These are phyloP conservation scores for Phytophthora fragariaefolia DNA, from an alignment of 352 stramenopile species.

Conservation along the genomic window DNA sequence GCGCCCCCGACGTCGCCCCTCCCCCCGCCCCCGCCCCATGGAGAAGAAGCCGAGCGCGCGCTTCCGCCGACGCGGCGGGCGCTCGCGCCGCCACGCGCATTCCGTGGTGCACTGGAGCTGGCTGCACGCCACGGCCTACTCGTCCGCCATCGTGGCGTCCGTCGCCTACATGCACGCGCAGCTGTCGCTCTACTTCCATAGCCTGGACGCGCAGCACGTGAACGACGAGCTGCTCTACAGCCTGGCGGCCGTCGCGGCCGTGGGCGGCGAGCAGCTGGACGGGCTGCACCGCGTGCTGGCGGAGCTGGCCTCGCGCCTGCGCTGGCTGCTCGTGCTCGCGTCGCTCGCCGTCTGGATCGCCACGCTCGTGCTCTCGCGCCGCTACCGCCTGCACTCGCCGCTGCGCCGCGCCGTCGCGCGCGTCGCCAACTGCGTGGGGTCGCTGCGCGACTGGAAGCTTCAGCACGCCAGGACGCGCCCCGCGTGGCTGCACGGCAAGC, in stretches of 20 bases:
- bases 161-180: slow-evolving; percentile 74
- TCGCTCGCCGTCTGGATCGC: slow-evolving; percentile 52
- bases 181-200: slow-evolving; percentile 53
- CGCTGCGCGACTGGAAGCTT: slow-evolving; percentile 27
- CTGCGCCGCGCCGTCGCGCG: slow-evolving; percentile 42
- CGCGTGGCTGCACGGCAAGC: slow-evolving; percentile 15
- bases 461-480: slow-evolving; percentile 14
- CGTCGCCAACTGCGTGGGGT: slow-evolving; percentile 28
- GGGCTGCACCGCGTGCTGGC: slow-evolving; percentile 40
- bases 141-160: slow-evolving; percentile 68
- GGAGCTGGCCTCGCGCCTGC: slow-evolving; percentile 43
- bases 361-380: slow-evolving; percentile 53
- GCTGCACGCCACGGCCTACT: slow-evolving; percentile 75
- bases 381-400: slow-evolving; percentile 56
- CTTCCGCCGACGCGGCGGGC: slow-evolving; percentile 11
- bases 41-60: slow-evolving; percentile 20
- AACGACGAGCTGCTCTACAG: slow-evolving; percentile 49
- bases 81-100: slow-evolving; percentile 31
- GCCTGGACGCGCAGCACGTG: slow-evolving; percentile 36
- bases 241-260: slow-evolving; percentile 30
- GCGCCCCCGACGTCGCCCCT: too few relatives aligned
- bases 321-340: slow-evolving; percentile 51
- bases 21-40: slow-evolving; percentile 13
- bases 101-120: slow-evolving; percentile 69
- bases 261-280: slow-evolving; percentile 43